Conservation (phyloP, 441 rosid genomes). For the Euphorbia schlechtendalii region DNA sequence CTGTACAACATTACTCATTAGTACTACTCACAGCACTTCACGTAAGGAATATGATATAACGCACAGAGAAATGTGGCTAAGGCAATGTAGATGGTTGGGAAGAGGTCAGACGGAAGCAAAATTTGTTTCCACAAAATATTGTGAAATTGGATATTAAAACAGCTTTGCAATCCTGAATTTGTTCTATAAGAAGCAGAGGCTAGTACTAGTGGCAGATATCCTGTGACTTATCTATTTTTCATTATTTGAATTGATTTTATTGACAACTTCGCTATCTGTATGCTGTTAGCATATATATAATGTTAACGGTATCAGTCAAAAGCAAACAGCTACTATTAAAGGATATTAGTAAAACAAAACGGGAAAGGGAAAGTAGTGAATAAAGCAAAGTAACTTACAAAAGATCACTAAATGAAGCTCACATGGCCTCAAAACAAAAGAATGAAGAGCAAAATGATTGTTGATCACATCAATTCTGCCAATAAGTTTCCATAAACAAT, state of each 20-base stretch:
- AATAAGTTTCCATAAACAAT: not conserved
- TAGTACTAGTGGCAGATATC: not conserved
- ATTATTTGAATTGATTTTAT: not conserved
- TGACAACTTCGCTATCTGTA: not conserved
- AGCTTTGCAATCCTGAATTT: not conserved
- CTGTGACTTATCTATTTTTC: not conserved
- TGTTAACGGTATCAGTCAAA: not conserved
- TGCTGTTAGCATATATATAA: not conserved
- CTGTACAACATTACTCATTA: too few species aligned
- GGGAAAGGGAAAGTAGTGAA: not conserved
- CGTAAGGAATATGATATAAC: not conserved
- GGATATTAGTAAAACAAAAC: not conserved
- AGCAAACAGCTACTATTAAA: not conserved
- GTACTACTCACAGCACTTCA: not conserved
- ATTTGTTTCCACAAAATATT: not conserved
- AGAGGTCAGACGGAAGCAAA: not conserved
- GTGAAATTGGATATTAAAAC: constrained; percentile 1
- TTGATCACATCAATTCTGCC: not conserved
- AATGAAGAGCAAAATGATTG: not conserved
- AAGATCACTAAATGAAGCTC: not conserved
- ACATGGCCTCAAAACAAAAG: not conserved
- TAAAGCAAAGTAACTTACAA: not conserved
- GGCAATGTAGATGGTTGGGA: not conserved
- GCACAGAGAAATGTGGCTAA: not conserved
- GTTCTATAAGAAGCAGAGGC: not conserved